phyloP scores from a whole-genome alignment of 352 stramenopile species.

The Globisporangium emineosum region DNA sequence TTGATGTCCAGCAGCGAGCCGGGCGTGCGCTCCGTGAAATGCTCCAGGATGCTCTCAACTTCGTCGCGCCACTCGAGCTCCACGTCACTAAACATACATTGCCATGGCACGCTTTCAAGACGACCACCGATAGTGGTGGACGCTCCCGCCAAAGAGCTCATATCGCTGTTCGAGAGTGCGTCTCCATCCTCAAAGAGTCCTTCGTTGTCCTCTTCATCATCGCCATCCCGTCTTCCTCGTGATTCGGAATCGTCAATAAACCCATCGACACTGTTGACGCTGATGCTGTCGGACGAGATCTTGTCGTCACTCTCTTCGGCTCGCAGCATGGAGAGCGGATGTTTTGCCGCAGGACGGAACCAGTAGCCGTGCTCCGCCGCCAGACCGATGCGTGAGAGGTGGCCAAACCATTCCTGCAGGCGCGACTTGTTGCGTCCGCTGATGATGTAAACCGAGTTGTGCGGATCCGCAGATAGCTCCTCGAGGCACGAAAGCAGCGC shows the following conservation, averaged over 20 bases:
- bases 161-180: not conserved
- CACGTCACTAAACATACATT: slow-evolving; percentile 81
- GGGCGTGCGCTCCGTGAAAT: slow-evolving; percentile 87
- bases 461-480: slow-evolving; percentile 61
- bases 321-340: slow-evolving; percentile 24
- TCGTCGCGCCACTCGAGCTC: slow-evolving; percentile 76
- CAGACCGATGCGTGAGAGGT: slow-evolving; percentile 70
- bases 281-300: slow-evolving; percentile 8
- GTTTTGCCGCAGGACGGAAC: slow-evolving; percentile 69
- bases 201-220: not conserved
- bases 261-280: slow-evolving; percentile 12
- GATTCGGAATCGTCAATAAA: not conserved
- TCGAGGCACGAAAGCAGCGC: slow-evolving; percentile 61
- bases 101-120: slow-evolving; percentile 55
- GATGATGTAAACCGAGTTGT: slow-evolving; percentile 85
- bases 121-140: not conserved
- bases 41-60: slow-evolving; percentile 81
- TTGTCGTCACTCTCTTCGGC: slow-evolving; percentile 8
- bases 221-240: not conserved
- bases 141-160: not conserved
- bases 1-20: slow-evolving; percentile 82
- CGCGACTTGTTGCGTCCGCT: slow-evolving; percentile 76
- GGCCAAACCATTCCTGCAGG: slow-evolving; percentile 76
- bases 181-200: slow-evolving; percentile 2
- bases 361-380: slow-evolving; percentile 81